phyloP scores from a whole-genome alignment of 2,329 filamentous ascomycete genomes.

The Penicillium sp. region DNA sequence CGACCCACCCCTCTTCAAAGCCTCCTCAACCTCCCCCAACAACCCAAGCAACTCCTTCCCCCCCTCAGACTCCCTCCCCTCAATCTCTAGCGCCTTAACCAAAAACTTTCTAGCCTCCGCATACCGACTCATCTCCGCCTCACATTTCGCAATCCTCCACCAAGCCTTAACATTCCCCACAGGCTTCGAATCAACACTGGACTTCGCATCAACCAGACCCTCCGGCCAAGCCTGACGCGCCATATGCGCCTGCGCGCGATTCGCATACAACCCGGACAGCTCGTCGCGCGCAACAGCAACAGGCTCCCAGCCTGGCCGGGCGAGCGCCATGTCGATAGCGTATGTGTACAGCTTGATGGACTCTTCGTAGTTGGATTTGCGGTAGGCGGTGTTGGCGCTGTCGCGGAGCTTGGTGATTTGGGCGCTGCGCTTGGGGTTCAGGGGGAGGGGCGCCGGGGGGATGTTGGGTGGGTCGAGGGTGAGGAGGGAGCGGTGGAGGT shows the following conservation, averaged over 20 bases:
- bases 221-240: conserved; percentile 73
- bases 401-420: conserved; percentile 90
- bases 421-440: conserved; percentile 87
- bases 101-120: conserved; percentile 81
- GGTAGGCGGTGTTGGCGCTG: conserved; percentile 75
- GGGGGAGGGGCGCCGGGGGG: conserved; percentile 82
- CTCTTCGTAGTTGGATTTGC: conserved; percentile 69
- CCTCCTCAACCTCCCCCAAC: conserved; percentile 61
- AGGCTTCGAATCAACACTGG: conserved; percentile 80
- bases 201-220: conserved; percentile 80
- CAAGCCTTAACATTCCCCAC: conserved; percentile 89
- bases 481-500: conserved; percentile 69
- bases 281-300: conserved; percentile 80
- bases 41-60: conserved; percentile 54
- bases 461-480: conserved; percentile 61
- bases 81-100: conserved; percentile 72
- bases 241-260: conserved; percentile 89
- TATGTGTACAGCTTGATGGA: conserved; percentile 77
- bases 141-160: conserved; percentile 80
- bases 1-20: conserved; percentile 49
- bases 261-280: conserved; percentile 71
- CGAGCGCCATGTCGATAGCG: conserved; percentile 84
- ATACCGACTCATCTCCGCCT: conserved; percentile 84
- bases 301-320: conserved; percentile 83
- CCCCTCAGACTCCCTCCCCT: conserved; percentile 56